These are phyloP conservation scores for Boletus fagicola DNA, from an alignment of 768 basidiomycete genomes.

Conservation along the genomic window DNA sequence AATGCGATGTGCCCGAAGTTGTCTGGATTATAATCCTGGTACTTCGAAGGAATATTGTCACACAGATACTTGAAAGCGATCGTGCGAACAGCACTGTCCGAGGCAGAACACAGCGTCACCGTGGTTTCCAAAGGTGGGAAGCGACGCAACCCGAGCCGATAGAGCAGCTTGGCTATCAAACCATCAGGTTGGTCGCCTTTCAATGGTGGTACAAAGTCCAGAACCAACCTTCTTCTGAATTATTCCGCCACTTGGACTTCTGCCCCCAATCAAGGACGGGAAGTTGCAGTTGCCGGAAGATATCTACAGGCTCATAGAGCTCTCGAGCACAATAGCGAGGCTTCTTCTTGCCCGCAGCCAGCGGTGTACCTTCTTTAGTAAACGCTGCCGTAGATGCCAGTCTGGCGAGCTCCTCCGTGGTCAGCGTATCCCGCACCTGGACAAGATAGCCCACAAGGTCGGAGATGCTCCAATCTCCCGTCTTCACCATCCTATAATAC, in stretches of 20 bases:
- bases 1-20: slow-evolving; percentile 62
- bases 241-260: slow-evolving; percentile 71
- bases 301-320: slow-evolving; percentile 81
- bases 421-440: slow-evolving; percentile 65
- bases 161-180: slow-evolving; percentile 72
- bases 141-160: slow-evolving; percentile 64
- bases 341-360: slow-evolving; percentile 34
- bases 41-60: slow-evolving; percentile 64
- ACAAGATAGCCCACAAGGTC: slow-evolving; percentile 88
- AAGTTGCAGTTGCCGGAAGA: slow-evolving; percentile 67
- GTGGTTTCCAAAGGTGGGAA: slow-evolving; percentile 66
- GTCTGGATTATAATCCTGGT: slow-evolving; percentile 55
- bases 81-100: slow-evolving; percentile 48
- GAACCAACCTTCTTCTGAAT: slow-evolving; percentile 79
- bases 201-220: neutral
- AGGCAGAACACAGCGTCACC: slow-evolving; percentile 64
- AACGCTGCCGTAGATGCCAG: slow-evolving; percentile 73
- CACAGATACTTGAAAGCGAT: slow-evolving; percentile 80
- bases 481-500: slow-evolving; percentile 71
- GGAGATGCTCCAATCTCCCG: slow-evolving; percentile 84
- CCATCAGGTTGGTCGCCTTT: neutral
- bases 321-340: slow-evolving; percentile 62
- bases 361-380: slow-evolving; percentile 47
- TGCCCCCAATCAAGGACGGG: slow-evolving; percentile 88
- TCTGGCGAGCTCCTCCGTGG: slow-evolving; percentile 54